Evolutionary conservation across 371 early-diverging fungal species (phyloP).

Genomic region (Rhizomucor pusillus): DNA sequence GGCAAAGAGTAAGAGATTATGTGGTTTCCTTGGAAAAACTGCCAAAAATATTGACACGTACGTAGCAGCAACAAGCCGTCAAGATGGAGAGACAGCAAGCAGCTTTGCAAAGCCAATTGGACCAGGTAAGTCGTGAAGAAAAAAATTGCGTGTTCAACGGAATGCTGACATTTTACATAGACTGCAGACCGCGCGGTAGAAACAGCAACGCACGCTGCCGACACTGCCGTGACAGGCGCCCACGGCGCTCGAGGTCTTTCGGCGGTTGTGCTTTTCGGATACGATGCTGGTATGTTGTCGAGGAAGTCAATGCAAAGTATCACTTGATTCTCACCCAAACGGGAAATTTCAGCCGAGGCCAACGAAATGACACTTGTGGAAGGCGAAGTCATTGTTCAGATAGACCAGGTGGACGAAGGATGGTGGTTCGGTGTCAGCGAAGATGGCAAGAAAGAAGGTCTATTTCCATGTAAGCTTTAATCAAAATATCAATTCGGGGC

Average conservation of each 20-base stretch:
- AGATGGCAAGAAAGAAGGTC: constrained; percentile 75
- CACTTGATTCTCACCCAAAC: not conserved
- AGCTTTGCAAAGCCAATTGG: constrained; percentile 10
- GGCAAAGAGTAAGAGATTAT: constrained; percentile 11
- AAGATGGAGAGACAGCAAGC: constrained; percentile 5
- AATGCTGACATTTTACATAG: constrained; percentile 9
- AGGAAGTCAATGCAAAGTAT: not conserved
- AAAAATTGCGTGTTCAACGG: not conserved
- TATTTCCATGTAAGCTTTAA: constrained; percentile 71
- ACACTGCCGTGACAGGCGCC: constrained; percentile 19
- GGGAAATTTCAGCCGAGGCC: constrained; percentile 55
- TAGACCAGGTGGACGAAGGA: constrained; percentile 78
- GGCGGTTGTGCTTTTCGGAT: constrained; percentile 74
- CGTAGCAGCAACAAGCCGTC: not conserved
- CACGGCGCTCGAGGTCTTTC: constrained; percentile 17
- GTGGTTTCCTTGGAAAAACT: constrained; percentile 13
- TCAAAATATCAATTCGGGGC: not conserved
- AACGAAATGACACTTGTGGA: constrained; percentile 87
- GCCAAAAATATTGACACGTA: not conserved
- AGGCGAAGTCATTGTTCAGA: constrained; percentile 73
- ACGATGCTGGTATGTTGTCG: constrained; percentile 56
- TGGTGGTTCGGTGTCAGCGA: constrained; percentile 88
- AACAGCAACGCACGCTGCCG: constrained; percentile 25
- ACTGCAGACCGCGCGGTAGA: constrained; percentile 34
- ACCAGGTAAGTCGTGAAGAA: constrained; percentile 8